A percentile compares a stretch with the other conserved stretches of the same genome.
Conservation (phyloP, 2,329 filamentous ascomycete genomes). For the Colletotrichum godetiae region DNA sequence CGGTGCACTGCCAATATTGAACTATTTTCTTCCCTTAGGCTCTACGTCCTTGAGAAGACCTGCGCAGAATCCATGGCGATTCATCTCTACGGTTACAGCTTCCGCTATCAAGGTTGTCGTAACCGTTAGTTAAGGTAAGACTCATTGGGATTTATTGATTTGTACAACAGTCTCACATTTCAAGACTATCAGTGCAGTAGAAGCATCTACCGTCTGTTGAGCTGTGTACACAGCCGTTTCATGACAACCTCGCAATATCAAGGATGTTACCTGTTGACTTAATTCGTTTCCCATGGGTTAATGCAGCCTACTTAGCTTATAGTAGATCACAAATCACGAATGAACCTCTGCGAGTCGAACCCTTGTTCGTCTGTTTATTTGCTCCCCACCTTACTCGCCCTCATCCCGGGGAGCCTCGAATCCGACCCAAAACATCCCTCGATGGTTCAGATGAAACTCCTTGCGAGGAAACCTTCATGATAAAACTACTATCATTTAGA, state of each 20-base stretch:
- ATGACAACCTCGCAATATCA: background rate
- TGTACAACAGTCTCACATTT: background rate
- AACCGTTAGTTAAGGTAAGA: background rate
- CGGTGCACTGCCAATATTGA: too few species aligned
- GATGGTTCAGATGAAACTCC: constrained; percentile 10
- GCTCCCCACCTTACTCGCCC: background rate
- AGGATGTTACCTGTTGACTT: background rate
- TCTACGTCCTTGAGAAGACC: too few species aligned
- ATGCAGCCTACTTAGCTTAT: too few species aligned
- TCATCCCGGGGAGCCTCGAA: background rate
- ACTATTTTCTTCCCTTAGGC: too few species aligned
- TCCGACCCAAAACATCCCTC: background rate
- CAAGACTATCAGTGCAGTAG: too few species aligned
- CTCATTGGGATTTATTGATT: background rate
- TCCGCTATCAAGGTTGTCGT: background rate
- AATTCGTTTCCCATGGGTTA: background rate
- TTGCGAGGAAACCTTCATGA: background rate
- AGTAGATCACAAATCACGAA: background rate
- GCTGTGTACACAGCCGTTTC: background rate
- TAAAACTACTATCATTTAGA: background rate
- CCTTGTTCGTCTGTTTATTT: background rate
- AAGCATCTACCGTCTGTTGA: background rate
- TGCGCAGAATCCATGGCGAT: too few species aligned
- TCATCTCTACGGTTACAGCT: background rate
- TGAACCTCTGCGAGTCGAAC: background rate